Evolutionary conservation across 2,329 filamentous ascomycete genomes (phyloP), one percentile per base, ranked within the genome.

Genomic region (Ascochyta koolunga): DNA sequence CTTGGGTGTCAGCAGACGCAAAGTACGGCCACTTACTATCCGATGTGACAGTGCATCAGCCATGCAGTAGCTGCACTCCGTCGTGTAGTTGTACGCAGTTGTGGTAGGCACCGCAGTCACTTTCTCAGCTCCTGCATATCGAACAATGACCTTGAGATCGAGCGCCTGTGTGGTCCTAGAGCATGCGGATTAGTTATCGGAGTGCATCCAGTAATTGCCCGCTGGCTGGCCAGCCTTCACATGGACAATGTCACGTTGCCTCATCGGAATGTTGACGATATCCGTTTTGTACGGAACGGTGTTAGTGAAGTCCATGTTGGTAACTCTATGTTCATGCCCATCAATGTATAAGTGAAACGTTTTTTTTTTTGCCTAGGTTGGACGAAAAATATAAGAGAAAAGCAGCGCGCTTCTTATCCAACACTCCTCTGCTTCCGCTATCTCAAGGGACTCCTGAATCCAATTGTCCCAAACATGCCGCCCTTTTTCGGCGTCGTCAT

Each of bases 401-500:
- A 39, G 11, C 8, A 37, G 10, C 8, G 16, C 35, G 6, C 43
- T 29, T 54, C 18, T 2, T 40, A 54, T 45, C 22, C 45, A 54
- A 46, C 29, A 44, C 22, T 10, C 16, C 16, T n/a, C 15, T 29
- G n/a, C 8, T 15, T 50, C 11, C 2, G 5, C 5, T 46, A 65
- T 19, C 64, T 61, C 64, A 72, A 65, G 18, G 71, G 71, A 54
- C 70, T 73, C 43, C 71, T 65, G 50, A 74, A 74, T n/a, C 69
- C 70, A 38, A 72, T 67, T 31, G 69, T 63, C 7, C 71, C 71
- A 66, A 74, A 74, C 41, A 71, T 68, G 5, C 59, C 67, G 3
- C 72, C 73, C 25, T 77, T 78, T 64, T 73, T 78, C 4, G 82
- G 82, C 27, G 82, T 84, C n/a, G 78, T 80, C 15, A 81, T 77